phyloP scores from a whole-genome alignment of 2,329 filamentous ascomycete species.

The Alternaria metachromatica region DNA sequence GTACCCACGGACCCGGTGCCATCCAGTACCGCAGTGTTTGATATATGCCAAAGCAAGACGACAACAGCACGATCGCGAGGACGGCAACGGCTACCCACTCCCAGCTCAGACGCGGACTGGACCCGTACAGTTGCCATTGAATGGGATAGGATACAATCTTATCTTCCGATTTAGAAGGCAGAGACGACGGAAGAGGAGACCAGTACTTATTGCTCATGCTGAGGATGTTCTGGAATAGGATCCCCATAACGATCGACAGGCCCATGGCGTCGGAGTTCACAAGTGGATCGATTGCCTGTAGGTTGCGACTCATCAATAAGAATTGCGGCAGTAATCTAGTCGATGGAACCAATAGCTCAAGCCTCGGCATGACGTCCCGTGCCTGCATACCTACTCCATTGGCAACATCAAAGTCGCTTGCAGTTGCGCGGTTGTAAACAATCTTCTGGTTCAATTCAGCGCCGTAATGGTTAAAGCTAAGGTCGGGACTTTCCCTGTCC shows the following conservation, averaged over 20 bases:
- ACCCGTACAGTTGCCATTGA: conserved; percentile 16
- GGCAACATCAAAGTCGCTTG: background rate
- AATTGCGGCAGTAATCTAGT: background rate
- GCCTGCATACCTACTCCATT: background rate
- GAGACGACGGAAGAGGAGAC: background rate
- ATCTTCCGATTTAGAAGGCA: background rate
- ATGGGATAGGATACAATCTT: conserved; percentile 3
- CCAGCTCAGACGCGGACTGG: conserved; percentile 3
- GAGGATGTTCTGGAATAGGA: conserved; percentile 8
- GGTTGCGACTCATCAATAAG: background rate
- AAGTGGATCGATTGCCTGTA: background rate
- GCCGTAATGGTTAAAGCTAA: background rate
- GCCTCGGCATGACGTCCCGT: background rate
- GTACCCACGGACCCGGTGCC: background rate
- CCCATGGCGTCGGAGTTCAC: conserved; percentile 3
- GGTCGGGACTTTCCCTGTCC: background rate
- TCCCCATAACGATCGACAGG: conserved; percentile 1
- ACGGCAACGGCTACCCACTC: conserved; percentile 6
- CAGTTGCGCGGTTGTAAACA: background rate
- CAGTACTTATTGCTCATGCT: conserved; percentile 7
- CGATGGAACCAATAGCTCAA: background rate
- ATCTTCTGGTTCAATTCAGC: background rate
- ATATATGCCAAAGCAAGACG: background rate
- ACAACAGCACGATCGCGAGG: background rate
- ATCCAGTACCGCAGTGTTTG: conserved; percentile 3